phyloP scores from a whole-genome alignment of 169 alveolate species.

The Cryptosporidium ubiquitum region DNA sequence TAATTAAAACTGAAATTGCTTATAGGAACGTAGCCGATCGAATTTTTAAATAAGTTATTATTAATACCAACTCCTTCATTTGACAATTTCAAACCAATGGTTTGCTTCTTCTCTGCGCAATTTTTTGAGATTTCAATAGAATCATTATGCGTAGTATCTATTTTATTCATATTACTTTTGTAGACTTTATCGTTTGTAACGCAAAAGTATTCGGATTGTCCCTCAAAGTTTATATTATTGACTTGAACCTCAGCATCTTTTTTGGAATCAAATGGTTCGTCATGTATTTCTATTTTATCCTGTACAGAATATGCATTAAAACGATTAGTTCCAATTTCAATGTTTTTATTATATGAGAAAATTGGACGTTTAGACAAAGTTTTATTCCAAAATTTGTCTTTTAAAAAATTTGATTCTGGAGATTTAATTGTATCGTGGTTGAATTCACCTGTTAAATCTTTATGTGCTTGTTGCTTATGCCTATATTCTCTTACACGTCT shows the following conservation, averaged over 20 bases:
- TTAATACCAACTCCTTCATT: not conserved
- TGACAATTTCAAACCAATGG: not conserved
- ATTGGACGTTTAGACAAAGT: constrained; percentile 12
- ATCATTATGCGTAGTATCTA: not conserved
- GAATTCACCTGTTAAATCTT: not conserved
- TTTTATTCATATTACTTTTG: not conserved
- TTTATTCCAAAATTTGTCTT: constrained; percentile 18
- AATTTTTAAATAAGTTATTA: not conserved
- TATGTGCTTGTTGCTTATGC: constrained; percentile 24
- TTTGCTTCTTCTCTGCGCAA: not conserved
- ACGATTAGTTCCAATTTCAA: not conserved
- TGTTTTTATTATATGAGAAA: not conserved
- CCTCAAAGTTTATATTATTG: not conserved
- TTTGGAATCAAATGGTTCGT: not conserved
- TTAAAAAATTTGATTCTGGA: not conserved
- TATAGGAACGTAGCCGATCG: not conserved
- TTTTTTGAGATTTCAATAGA: not conserved
- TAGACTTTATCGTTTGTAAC: not conserved
- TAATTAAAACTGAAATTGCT: not conserved
- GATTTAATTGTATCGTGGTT: not conserved
- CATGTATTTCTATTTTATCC: not conserved
- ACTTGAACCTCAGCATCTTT: constrained; percentile 54
- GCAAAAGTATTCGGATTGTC: not conserved
- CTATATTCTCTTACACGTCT: constrained; percentile 73
- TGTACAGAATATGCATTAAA: not conserved